These are phyloP conservation scores for Candida ponderosae DNA, from an alignment of 805 yeast genomes.

Conservation along the genomic window DNA sequence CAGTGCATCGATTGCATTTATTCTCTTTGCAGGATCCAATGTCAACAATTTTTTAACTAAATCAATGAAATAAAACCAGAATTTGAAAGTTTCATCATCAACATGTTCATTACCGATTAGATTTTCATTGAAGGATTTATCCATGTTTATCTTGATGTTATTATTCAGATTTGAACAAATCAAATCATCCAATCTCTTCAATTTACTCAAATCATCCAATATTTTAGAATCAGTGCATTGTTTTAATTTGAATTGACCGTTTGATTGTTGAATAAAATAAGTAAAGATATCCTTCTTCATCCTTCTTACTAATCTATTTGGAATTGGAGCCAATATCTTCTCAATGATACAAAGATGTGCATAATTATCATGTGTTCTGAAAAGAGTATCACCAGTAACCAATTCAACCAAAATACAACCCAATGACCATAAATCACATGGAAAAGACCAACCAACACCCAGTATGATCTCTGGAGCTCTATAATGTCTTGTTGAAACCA, in stretches of 20 bases:
- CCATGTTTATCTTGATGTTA: constrained; percentile 17
- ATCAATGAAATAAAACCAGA: constrained; percentile 81
- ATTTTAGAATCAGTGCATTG: not conserved
- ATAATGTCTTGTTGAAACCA: constrained; percentile 93
- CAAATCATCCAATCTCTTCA: constrained; percentile 35
- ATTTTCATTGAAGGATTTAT: constrained; percentile 11
- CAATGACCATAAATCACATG: constrained; percentile 95
- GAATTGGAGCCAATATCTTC: constrained; percentile 54
- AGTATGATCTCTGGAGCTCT: constrained; percentile 94
- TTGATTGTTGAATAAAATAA: not conserved
- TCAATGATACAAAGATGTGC: constrained; percentile 97
- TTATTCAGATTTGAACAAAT: constrained; percentile 28
- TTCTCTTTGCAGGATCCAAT: constrained; percentile 65
- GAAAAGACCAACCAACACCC: constrained; percentile 94
- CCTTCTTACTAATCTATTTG: constrained; percentile 24
- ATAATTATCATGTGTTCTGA: constrained; percentile 88
- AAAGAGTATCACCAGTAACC: constrained; percentile 88
- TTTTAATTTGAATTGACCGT: not conserved
- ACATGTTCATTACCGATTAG: constrained; percentile 21
- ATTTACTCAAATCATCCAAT: constrained; percentile 8
- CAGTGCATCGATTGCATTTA: constrained; percentile 70
- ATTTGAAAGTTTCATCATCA: constrained; percentile 57
- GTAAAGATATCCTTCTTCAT: constrained; percentile 8
- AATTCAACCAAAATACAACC: constrained; percentile 92
- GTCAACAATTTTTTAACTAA: constrained; percentile 56